Base-by-base conservation (phyloP, 1,139 yeast species). In the Ogataea hybrid region DNA sequence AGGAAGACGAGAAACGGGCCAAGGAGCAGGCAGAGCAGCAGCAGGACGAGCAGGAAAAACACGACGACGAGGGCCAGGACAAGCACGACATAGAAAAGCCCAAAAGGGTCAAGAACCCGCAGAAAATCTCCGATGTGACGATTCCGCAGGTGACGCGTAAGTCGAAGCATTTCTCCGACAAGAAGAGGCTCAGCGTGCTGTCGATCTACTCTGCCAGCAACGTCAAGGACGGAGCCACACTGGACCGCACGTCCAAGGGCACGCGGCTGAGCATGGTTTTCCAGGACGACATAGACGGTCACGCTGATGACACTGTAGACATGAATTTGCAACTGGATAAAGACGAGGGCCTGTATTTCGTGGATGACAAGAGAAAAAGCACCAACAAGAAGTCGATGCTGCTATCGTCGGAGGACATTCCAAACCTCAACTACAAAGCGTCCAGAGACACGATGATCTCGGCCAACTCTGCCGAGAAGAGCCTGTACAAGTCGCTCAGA, bases 131-230 rank as follows among this genome's bases (percentile, higher is more conserved):
- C 11, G 82, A 78, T 49, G 81, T 83, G 31, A 72, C 71, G 44
- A 78, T 83, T 46, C 90, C 90, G 18, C 78, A 77, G 50, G 86
- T 82, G 25, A 78, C 88, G 0, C 75, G 88, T 61, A 78, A 79
- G 54, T 81, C 87, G 3, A 72, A 79, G 56, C 70, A 77, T 46
- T 81, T 77, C 59, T 73, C 81, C 32, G 73, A 73, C 42, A 79
- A 78, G 57, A 83, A 81, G 63, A 72, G 92, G 55, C 67, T 82
- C 38, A 81, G 88, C 16, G 84, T 83, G 9, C 63, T 84, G 40
- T 81, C 89, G 1, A 68, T 82, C 64, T 80, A 81, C 52, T 82
- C 89, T 1, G 79, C 89, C 3, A 22, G 37, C 23, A 28, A 38
- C 32, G 15, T 21, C 25, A 23, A 18, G 32, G 29, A 33, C 27